Base-by-base conservation (phyloP, 179 eudicot species). In the Carnegiea gigantea region DNA sequence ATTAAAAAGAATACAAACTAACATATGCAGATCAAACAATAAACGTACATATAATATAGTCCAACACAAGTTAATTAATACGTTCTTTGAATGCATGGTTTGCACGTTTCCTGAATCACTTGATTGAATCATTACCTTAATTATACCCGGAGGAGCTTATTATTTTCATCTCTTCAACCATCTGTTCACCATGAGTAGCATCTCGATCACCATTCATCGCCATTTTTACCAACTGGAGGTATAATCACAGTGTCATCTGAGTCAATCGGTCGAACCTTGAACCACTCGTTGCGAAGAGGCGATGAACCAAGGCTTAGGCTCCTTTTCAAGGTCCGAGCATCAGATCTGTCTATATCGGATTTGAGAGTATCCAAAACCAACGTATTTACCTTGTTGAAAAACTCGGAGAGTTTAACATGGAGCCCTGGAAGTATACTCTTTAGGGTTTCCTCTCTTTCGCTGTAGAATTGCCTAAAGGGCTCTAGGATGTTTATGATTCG, bases 401-500 rank as follows among this genome's bases (percentile, higher is more conserved):
- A 67, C 72, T 67, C 40, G 11, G 38, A 26, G 12, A 67, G 72
- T 28, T 67, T 67, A 67, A 13, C 23, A 28, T 67, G 20, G 23
- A 67, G 40, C 72, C 72, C 72, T 67, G 72, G 72, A 67, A 67
- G 40, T 26, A 67, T 28, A 15, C 72, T 28, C 72, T 67, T 67
- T 12, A 67, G 72, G 72, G 72, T 67, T 67, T 67, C 72, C 18
- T 67, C 72, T 67, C 72, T 67, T 67, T 67, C 72, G 18, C 72
- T 26, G 1, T 67, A 26, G 38, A 67, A 28, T 9, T 67, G 72
- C 40, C 72, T 67, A 36, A 67, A 67, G 36, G 38, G 72, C 40
- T 67, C 72, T 67, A 67, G 40, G 21, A 67, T 28, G 40, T 67
- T 67, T 67, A 67, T 28, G 36, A 67, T 28, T 28, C 17, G 36